Evolutionary conservation across 768 basidiomycete species (phyloP).

Genomic region (Phlebiopsis flavidoalba): DNA sequence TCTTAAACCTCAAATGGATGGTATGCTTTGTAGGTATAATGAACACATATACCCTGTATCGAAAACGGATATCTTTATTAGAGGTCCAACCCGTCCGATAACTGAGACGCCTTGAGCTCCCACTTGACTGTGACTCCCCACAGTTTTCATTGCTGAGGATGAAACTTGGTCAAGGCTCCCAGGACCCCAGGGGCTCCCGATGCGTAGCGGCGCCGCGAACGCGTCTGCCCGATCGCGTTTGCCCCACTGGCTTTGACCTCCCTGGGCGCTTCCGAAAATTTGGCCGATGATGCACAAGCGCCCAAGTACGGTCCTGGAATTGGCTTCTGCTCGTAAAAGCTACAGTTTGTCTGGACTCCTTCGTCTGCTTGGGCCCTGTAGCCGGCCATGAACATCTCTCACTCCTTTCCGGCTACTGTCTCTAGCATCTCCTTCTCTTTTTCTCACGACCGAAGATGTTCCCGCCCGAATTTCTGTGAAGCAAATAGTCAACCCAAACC

Average conservation of each 20-base stretch:
- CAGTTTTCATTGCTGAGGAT: too few relatives aligned
- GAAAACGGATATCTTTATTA: neutral
- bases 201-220: neutral
- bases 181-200: too few relatives aligned
- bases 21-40: neutral
- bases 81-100: neutral
- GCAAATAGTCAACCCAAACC: conserved; percentile 88
- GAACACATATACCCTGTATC: neutral
- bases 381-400: conserved; percentile 77
- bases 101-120: too few relatives aligned
- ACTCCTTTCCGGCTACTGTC: conserved; percentile 82
- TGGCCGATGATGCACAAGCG: neutral
- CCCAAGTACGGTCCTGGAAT: neutral
- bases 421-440: conserved; percentile 85
- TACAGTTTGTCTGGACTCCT: neutral
- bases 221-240: neutral
- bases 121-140: too few relatives aligned
- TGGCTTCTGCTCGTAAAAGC: neutral
- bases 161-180: too few relatives aligned
- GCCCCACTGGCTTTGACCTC: neutral
- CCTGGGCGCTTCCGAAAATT: neutral
- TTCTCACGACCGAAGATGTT: conserved; percentile 83
- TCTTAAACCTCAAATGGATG: neutral
- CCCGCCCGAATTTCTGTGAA: conserved; percentile 91
- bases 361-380: neutral